Base-by-base conservation (phyloP, 1,284 basidiomycete genomes). In the Taiwanofungus camphoratus region DNA sequence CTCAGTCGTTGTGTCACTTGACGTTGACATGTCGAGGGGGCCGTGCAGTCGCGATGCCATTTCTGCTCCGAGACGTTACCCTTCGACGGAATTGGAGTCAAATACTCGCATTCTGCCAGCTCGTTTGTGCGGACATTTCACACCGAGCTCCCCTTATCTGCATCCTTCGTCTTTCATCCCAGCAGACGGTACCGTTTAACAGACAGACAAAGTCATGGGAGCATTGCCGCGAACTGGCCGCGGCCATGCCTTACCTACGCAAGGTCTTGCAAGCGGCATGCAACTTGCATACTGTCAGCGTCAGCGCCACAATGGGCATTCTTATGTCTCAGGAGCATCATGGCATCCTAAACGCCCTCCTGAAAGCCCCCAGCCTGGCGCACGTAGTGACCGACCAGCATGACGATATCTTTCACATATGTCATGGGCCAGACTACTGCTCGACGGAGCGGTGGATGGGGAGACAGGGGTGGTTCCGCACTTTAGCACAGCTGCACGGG, bases 281-380 rank as follows among this genome's bases (percentile, higher is more conserved):
- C 36, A 37, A 23, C 21, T 18, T 37, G 9, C 36, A 37, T 16
- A 37, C 36, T 5, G 23, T 37, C 36, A 37, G 36, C 36, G 11
- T 22, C 9, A 37, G 36, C 36, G 8, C 36, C 20, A 11, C 36
- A 7, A 19, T 37, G 36, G 36, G 36, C 8, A 18, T 37, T 11
- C 7, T 23, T 9, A 37, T 37, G 36, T 7, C 15, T 12, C 12
- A 9, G 11, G 7, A 11, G 7, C 11, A 37, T 11, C 9, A 11
- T 18, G 21, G 36, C 11, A 18, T 37, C 16, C 36, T 9, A 11
- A 23, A 15, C 9, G 36, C 21, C 11, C 36, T 37, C 15, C 36
- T 20, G 36, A 8, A 37, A 21, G 7, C 16, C 7, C 36, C 36
- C 16, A 19, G 16, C 11, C 21, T 37, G 13, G 36, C 21, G 15